These are phyloP conservation scores for Multifurca ochricompacta DNA, from an alignment of 768 basidiomycete species.

Conservation along the genomic window DNA sequence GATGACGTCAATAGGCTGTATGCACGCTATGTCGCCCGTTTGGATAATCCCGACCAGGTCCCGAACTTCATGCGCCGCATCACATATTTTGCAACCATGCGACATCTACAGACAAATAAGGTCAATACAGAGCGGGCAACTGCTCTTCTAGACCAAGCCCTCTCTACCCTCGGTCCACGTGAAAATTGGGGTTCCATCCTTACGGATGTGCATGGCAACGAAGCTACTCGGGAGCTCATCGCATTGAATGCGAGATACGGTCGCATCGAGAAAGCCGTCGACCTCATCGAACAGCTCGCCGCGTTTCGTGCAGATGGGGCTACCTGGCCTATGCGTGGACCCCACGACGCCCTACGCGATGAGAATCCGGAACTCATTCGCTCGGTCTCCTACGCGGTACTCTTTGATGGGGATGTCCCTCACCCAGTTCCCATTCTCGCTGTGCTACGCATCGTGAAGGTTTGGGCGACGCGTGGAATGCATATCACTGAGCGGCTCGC, in stretches of 20 bases:
- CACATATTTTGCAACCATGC: conserved; percentile 38
- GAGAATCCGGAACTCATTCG: conserved; percentile 11
- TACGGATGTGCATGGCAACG: conserved; percentile 5
- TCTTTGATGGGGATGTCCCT: conserved; percentile 11
- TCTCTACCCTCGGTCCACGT: conserved; percentile 14
- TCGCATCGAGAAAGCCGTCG: conserved; percentile 23
- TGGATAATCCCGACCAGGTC: conserved; percentile 25
- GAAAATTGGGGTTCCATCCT: neutral
- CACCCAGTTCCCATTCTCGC: conserved; percentile 8
- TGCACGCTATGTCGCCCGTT: conserved; percentile 30
- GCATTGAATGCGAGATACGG: conserved; percentile 23
- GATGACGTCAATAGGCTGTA: conserved; percentile 52
- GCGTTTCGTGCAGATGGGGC: conserved; percentile 3
- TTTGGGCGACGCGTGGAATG: conserved; percentile 30
- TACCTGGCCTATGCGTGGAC: conserved; percentile 1
- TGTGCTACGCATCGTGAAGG: conserved; percentile 30
- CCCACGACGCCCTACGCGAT: neutral
- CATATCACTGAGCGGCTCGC: conserved; percentile 31
- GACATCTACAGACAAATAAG: conserved; percentile 24
- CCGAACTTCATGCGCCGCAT: conserved; percentile 31
- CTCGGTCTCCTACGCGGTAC: conserved; percentile 9
- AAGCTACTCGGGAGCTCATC: conserved; percentile 19
- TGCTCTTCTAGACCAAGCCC: conserved; percentile 24
- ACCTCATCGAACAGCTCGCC: conserved; percentile 21
- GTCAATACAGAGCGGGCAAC: conserved; percentile 5